phyloP scores from a whole-genome alignment of 2,329 filamentous ascomycete species.

The Gnomoniopsis smithogilvyi region DNA sequence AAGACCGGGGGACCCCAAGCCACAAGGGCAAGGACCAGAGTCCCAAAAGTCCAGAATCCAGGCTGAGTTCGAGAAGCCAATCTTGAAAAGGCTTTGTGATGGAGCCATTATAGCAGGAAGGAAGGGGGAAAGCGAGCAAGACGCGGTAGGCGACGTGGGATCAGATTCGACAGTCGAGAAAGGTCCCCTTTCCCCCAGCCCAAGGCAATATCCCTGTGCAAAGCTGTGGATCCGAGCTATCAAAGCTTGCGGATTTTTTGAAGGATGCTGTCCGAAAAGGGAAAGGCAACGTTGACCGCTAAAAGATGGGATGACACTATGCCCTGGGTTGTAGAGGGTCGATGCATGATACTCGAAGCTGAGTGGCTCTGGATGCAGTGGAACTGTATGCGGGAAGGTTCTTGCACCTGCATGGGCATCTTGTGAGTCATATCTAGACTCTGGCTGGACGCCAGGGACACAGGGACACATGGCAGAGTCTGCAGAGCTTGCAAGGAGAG shows the following conservation, averaged over 20 bases:
- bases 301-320: slow-evolving; percentile 12
- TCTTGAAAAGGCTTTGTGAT: slow-evolving; percentile 10
- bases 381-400: slow-evolving; percentile 12
- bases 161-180: not conserved
- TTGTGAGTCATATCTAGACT: slow-evolving; percentile 12
- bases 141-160: slow-evolving; percentile 12
- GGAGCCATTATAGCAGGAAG: slow-evolving; percentile 2
- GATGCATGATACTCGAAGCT: not conserved
- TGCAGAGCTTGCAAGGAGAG: slow-evolving; percentile 1
- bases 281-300: slow-evolving; percentile 14
- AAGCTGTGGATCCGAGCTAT: not conserved
- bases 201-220: not conserved
- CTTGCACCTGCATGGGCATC: slow-evolving; percentile 14
- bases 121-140: not conserved
- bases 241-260: not conserved
- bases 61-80: slow-evolving; percentile 10
- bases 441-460: not conserved
- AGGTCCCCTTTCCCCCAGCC: not conserved
- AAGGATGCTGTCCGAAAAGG: not conserved
- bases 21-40: not conserved
- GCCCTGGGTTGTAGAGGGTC: slow-evolving; percentile 1
- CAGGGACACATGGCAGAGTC: not conserved
- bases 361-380: slow-evolving; percentile 11
- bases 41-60: not conserved
- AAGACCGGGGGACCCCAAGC: not conserved